These are phyloP conservation scores for Lathyrus tuberosus DNA, from an alignment of 306 rosid species.

Conservation along the genomic window DNA sequence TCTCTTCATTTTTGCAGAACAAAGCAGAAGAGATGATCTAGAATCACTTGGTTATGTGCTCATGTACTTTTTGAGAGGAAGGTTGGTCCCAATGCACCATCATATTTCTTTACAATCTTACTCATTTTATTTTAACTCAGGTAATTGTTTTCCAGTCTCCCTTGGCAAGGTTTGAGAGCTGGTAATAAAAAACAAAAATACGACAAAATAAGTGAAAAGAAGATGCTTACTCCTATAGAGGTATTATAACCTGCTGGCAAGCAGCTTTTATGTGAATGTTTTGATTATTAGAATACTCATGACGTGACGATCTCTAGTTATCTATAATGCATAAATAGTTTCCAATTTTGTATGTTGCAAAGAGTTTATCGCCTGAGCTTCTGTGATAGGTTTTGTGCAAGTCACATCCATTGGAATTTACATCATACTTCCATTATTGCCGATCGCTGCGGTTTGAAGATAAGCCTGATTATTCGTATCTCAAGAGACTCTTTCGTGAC, in stretches of 20 bases:
- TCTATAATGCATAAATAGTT: constrained; percentile 2
- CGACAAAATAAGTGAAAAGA: constrained; percentile 97
- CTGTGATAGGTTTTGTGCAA: constrained; percentile 75
- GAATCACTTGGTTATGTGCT: constrained; percentile 98
- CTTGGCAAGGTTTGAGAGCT: constrained; percentile 99
- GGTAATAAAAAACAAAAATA: constrained; percentile 95
- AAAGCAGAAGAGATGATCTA: constrained; percentile 99
- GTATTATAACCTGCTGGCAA: constrained; percentile 48
- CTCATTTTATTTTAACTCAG: constrained; percentile 32
- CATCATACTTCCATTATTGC: constrained; percentile 92
- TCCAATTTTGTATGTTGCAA: constrained; percentile 25
- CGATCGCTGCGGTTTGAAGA: constrained; percentile 95
- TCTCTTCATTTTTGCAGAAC: constrained; percentile 65
- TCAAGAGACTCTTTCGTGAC: constrained; percentile 93
- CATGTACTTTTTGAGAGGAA: constrained; percentile 97
- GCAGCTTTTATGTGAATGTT: constrained; percentile 29
- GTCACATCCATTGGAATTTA: constrained; percentile 82
- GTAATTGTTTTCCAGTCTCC: constrained; percentile 72
- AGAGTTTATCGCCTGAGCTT: constrained; percentile 32
- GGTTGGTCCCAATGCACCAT: constrained; percentile 53
- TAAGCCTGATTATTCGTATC: constrained; percentile 94
- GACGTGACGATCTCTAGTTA: background rate
- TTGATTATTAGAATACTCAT: constrained; percentile 17
- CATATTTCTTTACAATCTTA: constrained; percentile 23
- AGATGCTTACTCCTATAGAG: constrained; percentile 96